Base-by-base conservation (phyloP, 2,329 filamentous ascomycete genomes). In the Exophiala lecanii-corni region DNA sequence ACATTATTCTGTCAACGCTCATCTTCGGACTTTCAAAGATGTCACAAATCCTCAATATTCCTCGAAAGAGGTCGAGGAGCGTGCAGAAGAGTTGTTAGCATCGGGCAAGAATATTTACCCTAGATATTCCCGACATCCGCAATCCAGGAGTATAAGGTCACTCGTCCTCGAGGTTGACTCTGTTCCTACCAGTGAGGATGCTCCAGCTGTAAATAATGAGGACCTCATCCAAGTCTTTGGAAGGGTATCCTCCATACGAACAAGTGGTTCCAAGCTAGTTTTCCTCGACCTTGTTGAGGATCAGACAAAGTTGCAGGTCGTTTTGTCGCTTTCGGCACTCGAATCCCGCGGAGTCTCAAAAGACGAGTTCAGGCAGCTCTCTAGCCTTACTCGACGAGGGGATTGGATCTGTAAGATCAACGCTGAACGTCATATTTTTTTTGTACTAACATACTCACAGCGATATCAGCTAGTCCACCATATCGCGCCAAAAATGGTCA, bases 271-370 rank as follows among this genome's bases (percentile, higher is more conserved):
- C 55, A 87, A 85, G 65, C 79, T 98, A 55, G 72, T 88, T 51
- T 98, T 98, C 64, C 64, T 96, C 54, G 85, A 92, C 65, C 69
- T 97, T 37, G 72, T 81, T 54, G 81, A 88, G 62, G 80, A 87
- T 59, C 83, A 81, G 44, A 68, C 79, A 54, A 78, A 75, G 51
- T 65, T 94, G 23, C 92, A 98, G 66, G 75, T 82, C 49, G 80
- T 94, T 23, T 28, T 53, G 15, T 47, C 41, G 25, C 40, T 41
- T 18, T 44, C 41, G 17, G 58, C 57, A 9, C 53, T 70, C 12
- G 60, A 61, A 12, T 47, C 58, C n/a, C 49, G 62, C n/a, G 64
- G 57, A 13, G 54, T 67, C 7, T 57, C 62, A 3, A 53, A 61
- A 1, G 64, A 70, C n/a, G 55, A 59, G 12, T 79, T 78, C 61